Conservation (phyloP, 495 filamentous ascomycete species). For the Penicillium robsamsonii region DNA sequence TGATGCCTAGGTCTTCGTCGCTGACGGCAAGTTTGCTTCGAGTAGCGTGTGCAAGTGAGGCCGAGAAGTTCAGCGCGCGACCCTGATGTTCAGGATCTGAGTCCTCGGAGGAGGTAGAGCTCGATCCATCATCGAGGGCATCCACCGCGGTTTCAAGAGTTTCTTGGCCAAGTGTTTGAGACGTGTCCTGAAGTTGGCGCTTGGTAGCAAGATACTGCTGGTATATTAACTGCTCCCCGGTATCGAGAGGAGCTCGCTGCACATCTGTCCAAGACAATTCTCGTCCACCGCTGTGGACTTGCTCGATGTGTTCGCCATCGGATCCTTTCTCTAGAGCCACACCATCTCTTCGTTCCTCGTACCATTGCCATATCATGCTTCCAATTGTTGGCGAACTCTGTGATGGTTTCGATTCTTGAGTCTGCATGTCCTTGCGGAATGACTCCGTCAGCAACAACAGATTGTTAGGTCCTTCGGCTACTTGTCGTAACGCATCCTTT, state of each 20-base stretch:
- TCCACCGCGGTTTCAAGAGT: slow-evolving; percentile 69
- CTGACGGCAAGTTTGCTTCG: slow-evolving; percentile 77
- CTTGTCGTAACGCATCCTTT: slow-evolving; percentile 69
- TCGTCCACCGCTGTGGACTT: slow-evolving; percentile 63
- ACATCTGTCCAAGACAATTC: slow-evolving; percentile 58
- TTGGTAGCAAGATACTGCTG: slow-evolving; percentile 87
- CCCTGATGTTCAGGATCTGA: slow-evolving; percentile 90
- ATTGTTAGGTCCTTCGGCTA: slow-evolving; percentile 75
- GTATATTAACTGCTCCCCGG: slow-evolving; percentile 73
- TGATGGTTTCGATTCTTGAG: slow-evolving; percentile 30
- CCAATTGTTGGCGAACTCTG: slow-evolving; percentile 45
- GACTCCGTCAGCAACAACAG: slow-evolving; percentile 81
- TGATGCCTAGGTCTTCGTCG: slow-evolving; percentile 86
- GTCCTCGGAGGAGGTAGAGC: slow-evolving; percentile 80
- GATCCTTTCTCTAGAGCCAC: slow-evolving; percentile 56
- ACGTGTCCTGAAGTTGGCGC: slow-evolving; percentile 72
- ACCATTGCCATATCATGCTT: slow-evolving; percentile 68
- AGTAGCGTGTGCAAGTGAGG: slow-evolving; percentile 74
- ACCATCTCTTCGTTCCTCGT: slow-evolving; percentile 62
- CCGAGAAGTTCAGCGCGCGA: slow-evolving; percentile 82
- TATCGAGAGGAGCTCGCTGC: slow-evolving; percentile 62
- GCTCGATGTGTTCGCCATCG: slow-evolving; percentile 60
- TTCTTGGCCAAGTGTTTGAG: slow-evolving; percentile 63
- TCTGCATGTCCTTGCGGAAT: slow-evolving; percentile 41
- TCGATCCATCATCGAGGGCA: slow-evolving; percentile 78